These are phyloP conservation scores for Colletotrichum tropicicola DNA, from an alignment of 2,329 filamentous ascomycete species.

Conservation along the genomic window DNA sequence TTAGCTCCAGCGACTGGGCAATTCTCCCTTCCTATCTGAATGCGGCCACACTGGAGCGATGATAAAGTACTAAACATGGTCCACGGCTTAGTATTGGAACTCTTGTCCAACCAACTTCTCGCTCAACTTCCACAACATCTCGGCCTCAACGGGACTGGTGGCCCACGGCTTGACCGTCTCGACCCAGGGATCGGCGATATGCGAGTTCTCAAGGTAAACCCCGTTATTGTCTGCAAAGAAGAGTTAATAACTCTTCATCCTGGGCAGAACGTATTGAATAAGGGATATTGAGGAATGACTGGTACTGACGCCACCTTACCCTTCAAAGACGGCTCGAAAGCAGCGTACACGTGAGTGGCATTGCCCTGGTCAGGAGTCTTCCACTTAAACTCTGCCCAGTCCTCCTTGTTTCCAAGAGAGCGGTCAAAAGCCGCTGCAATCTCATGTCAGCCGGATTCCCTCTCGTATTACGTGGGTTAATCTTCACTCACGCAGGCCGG, in stretches of 20 bases:
- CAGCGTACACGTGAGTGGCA: conserved; percentile 45
- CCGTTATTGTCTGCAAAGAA: conserved; percentile 39
- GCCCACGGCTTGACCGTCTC: conserved; percentile 42
- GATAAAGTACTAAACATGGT: too few species aligned
- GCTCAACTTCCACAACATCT: conserved; percentile 55
- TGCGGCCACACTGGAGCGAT: too few species aligned
- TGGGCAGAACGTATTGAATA: too few species aligned
- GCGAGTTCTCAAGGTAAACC: conserved; percentile 42
- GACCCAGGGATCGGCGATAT: conserved; percentile 40
- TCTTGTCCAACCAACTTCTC: conserved; percentile 53
- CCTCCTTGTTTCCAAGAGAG: conserved; percentile 33
- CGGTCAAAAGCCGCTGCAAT: conserved; percentile 31
- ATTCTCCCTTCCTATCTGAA: too few species aligned
- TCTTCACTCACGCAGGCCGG: background rate
- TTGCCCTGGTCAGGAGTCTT: conserved; percentile 39
- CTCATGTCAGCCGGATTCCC: background rate
- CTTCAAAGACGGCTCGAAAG: conserved; percentile 45
- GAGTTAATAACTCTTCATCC: background rate
- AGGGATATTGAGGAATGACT: too few species aligned
- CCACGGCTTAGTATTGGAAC: conserved; percentile 36
- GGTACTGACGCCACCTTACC: conserved; percentile 30
- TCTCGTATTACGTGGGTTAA: background rate
- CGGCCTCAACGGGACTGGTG: conserved; percentile 44
- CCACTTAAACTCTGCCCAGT: conserved; percentile 31
- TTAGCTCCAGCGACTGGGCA: too few species aligned